Evolutionary conservation across 441 rosid genomes (phyloP), one percentile per base, ranked within the genome.

Genomic region (Arabidopsis lyrata): DNA sequence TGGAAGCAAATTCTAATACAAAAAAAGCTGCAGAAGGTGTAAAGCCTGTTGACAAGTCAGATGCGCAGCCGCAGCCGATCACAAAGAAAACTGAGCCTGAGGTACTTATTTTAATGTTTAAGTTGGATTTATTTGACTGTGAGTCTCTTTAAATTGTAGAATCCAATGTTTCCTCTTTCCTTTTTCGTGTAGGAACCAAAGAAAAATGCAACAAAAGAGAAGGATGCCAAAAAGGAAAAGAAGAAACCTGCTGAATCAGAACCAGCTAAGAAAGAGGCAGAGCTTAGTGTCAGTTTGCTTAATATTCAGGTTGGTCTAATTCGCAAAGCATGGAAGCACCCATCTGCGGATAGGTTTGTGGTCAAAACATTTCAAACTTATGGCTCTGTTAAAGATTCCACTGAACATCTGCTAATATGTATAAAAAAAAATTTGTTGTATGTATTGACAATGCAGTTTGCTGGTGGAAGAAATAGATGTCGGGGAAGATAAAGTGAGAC

Each of bases 401-500:
- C 1, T 5, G 41, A 8, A 27, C 64, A 56, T 42, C 73, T 76
- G 24, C 55, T 24, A 63, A 69, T 39, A 55, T 60, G n/a, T 39
- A 22, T 22, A 2, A 22, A 2, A 10, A 74, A 29, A 47, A 60
- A 44, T 42, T 72, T 68, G 9, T 74, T 64, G 45, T 70, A 16
- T 74, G 55, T 63, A 16, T 69, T 73, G 38, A 69, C 55, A 63
- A 50, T 79, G 58, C 92, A 92, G 99, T 88, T 87, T 95, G 77
- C 81, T 95, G 78, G 98, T 95, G 75, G 99, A 95, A 87, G 99
- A 95, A 75, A 91, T 95, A 75, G 98, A 92, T 75, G 87, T 92
- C 22, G 98, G 99, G 29, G 98, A 87, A 42, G 90, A 88, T 45
- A 95, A 92, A 80, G 63, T 81, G 72, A 86, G 99, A 64, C 98